These are phyloP conservation scores for Citrus hindsii DNA, from an alignment of 345 rosid genomes.

Conservation along the genomic window DNA sequence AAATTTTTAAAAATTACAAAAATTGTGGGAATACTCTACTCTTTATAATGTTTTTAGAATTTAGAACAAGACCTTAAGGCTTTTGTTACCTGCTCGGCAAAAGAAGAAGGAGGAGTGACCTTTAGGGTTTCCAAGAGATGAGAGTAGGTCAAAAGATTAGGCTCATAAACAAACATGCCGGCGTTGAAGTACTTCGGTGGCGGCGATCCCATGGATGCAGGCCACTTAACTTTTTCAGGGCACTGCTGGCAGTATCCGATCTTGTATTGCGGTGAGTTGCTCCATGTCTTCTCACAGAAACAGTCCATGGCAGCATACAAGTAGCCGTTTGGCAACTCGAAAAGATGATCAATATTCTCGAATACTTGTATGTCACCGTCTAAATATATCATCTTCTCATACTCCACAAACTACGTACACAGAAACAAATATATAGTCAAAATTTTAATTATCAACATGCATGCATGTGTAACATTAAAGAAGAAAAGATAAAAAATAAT, in stretches of 20 bases:
- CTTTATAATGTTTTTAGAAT: too few relatives aligned
- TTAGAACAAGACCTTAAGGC: not conserved
- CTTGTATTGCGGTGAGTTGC: constrained; percentile 37
- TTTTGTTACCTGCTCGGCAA: constrained; percentile 62
- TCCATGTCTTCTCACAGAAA: constrained; percentile 58
- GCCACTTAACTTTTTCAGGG: constrained; percentile 55
- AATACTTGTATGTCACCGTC: constrained; percentile 73
- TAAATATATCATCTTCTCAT: constrained; percentile 58
- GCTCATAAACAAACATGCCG: constrained; percentile 62
- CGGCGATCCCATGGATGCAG: constrained; percentile 29
- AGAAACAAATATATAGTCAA: not conserved
- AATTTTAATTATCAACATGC: not conserved
- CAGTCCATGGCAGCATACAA: constrained; percentile 68
- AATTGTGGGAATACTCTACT: too few relatives aligned
- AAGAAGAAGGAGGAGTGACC: constrained; percentile 44
- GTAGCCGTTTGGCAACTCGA: constrained; percentile 39
- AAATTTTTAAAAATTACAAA: not conserved
- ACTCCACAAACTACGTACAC: constrained; percentile 48
- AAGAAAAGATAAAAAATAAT: too few relatives aligned
- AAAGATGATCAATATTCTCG: constrained; percentile 57
- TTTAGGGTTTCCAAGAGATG: constrained; percentile 39
- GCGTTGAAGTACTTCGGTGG: constrained; percentile 70
- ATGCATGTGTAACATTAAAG: not conserved
- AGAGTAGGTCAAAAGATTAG: constrained; percentile 35
- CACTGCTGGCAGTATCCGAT: constrained; percentile 67